Evolutionary conservation across 805 yeast species (phyloP).

Genomic region (Lipomyces chichibuensis): DNA sequence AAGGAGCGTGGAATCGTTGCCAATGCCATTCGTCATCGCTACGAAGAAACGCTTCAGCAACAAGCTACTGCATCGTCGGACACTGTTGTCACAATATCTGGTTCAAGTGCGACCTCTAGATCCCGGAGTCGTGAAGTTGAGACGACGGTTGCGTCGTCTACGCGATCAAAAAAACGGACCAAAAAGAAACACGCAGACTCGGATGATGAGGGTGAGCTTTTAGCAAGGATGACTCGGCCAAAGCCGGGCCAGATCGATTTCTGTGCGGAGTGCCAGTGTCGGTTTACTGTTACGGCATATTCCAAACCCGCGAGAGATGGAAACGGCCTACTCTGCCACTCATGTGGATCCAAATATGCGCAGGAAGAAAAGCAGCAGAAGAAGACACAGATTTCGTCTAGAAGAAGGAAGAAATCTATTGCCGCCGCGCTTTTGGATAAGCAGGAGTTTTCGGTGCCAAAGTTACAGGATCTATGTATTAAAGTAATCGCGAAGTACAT

Average conservation of each 20-base stretch:
- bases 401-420: constrained; percentile 73
- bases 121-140: constrained; percentile 8
- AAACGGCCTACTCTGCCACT: constrained; percentile 57
- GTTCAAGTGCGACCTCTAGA: not conserved
- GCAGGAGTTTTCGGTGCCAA: constrained; percentile 62
- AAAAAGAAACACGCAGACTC: constrained; percentile 28
- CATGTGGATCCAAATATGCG: constrained; percentile 62
- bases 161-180: constrained; percentile 5
- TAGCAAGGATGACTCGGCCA: constrained; percentile 19
- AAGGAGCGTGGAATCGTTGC: constrained; percentile 37
- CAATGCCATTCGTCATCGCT: constrained; percentile 27
- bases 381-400: constrained; percentile 59
- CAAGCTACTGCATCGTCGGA: constrained; percentile 17
- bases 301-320: constrained; percentile 53
- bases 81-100: constrained; percentile 18
- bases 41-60: constrained; percentile 19
- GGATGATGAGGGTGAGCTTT: constrained; percentile 31
- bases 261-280: constrained; percentile 65
- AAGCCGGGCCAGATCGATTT: constrained; percentile 48
- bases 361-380: constrained; percentile 49
- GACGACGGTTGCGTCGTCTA: not conserved
- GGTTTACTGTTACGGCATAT: constrained; percentile 67
- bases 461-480: constrained; percentile 83
- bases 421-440: constrained; percentile 85
- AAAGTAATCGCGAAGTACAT: constrained; percentile 65